phyloP scores from a whole-genome alignment of 129 eudicot species.

The Lactuca sativa region DNA sequence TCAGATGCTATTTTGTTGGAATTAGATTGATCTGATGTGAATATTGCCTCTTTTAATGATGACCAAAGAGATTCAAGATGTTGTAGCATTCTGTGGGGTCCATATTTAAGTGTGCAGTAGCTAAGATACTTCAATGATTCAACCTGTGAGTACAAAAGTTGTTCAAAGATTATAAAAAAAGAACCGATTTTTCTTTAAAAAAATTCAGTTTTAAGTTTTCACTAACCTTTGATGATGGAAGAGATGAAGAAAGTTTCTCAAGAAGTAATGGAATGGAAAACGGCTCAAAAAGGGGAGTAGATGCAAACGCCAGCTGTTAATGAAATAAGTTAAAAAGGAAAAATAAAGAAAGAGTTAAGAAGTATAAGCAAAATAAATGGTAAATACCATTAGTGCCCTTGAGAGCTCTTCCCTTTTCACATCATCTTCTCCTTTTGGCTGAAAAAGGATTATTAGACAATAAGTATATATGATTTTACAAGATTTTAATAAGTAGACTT shows the following conservation, averaged over 20 bases:
- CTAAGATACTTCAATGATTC: constrained; percentile 87
- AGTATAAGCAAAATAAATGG: constrained; percentile 15
- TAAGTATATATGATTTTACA: constrained; percentile 7
- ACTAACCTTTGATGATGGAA: constrained; percentile 80
- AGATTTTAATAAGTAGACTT: constrained; percentile 29
- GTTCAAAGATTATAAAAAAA: not conserved
- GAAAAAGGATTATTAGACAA: constrained; percentile 25
- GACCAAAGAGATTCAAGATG: constrained; percentile 69
- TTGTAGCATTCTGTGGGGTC: constrained; percentile 57
- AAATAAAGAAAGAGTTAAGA: not conserved
- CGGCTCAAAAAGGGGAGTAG: constrained; percentile 83
- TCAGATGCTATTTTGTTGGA: constrained; percentile 52
- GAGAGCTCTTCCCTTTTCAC: constrained; percentile 85
- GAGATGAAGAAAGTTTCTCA: constrained; percentile 83
- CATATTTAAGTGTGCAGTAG: constrained; percentile 61
- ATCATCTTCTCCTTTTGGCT: constrained; percentile 84
- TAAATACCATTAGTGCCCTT: constrained; percentile 77
- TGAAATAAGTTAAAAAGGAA: constrained; percentile 13
- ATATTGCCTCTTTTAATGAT: constrained; percentile 57
- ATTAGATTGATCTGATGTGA: constrained; percentile 38
- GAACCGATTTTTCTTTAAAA: not conserved
- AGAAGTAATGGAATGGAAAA: constrained; percentile 77
- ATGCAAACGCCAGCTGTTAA: constrained; percentile 78
- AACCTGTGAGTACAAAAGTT: constrained; percentile 42
- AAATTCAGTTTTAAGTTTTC: not conserved